Evolutionary conservation across 2,329 filamentous ascomycete species (phyloP), one percentile per base, ranked within the genome.

Genomic region (Fusarium pseudonygamai): DNA sequence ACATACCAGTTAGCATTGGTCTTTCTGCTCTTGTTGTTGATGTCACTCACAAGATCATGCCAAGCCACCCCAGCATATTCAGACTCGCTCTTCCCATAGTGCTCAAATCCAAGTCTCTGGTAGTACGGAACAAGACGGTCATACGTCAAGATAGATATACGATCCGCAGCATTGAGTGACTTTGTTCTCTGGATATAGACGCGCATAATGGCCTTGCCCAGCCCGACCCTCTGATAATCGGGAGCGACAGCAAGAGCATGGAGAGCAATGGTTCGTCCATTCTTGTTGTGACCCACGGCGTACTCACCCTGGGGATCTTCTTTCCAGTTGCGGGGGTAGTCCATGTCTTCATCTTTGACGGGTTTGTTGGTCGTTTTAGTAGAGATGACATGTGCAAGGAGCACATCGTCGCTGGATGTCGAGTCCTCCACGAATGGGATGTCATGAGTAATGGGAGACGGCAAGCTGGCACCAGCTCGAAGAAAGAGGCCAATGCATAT

Each of bases 61-160:
- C 79, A 80, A 5, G 75, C 72, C 9, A 80, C 71, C 5, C 79
- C 78, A 5, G 78, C 79, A 45, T 80, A 80, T 24, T 71, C 73
- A 16, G 73, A 79, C 9, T 74, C 72, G 43, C 79, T 80, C 61
- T 78, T 81, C 18, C 79, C 79, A 11, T 78, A 76, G 60, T 80
- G 74, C 18, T 75, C 72, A 32, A 81, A 81, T 0, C 80, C 80
- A 11, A 81, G 57, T 24, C 71, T 72, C 28, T 80, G 47, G n/a
- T 80, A 80, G 42, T 78, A 80, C 13, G 78, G 68, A 1, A 80
- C 75, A 4, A 80, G 75, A 3, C 71, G 71, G 24, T 79, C 78
- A 22, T 80, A 80, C 0, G 79, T 80, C 40, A 80, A 37, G 45
- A 80, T 79, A 4, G 79, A 75, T 20, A 80, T 72, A 5, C 79